phyloP scores from a whole-genome alignment of 345 rosid species.

The Garcia nutans region DNA sequence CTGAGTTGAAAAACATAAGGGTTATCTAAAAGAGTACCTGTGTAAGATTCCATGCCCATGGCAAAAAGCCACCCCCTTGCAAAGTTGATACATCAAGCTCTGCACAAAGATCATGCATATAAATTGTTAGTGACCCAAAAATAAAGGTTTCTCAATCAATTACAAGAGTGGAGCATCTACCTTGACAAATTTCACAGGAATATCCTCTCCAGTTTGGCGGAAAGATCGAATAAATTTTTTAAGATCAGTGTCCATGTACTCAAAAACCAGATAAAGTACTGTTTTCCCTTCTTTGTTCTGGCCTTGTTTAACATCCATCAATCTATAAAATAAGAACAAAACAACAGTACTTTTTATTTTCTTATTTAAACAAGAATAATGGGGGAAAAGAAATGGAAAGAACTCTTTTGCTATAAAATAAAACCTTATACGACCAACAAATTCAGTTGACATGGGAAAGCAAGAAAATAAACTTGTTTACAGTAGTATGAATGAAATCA shows the following conservation, averaged over 20 bases:
- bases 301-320: slow-evolving; percentile 93
- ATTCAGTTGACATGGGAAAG: neutral
- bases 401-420: neutral
- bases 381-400: neutral
- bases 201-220: slow-evolving; percentile 54
- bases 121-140: neutral
- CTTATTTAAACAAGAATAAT: neutral
- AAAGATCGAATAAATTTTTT: slow-evolving; percentile 78
- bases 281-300: slow-evolving; percentile 87
- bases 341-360: neutral
- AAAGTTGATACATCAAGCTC: slow-evolving; percentile 96
- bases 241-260: slow-evolving; percentile 89
- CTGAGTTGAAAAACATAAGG: neutral
- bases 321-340: slow-evolving; percentile 33
- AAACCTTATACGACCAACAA: neutral
- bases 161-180: slow-evolving; percentile 13
- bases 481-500: neutral
- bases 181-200: slow-evolving; percentile 57
- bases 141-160: neutral
- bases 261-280: slow-evolving; percentile 83
- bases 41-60: slow-evolving; percentile 95
- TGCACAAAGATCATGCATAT: slow-evolving; percentile 21
- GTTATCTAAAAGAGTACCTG: slow-evolving; percentile 42
- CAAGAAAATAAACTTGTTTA: too few relatives aligned
- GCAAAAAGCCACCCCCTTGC: slow-evolving; percentile 94